Evolutionary conservation across 1,284 basidiomycete genomes (phyloP), one percentile per base, ranked within the genome.

Genomic region (Irpex sp.): DNA sequence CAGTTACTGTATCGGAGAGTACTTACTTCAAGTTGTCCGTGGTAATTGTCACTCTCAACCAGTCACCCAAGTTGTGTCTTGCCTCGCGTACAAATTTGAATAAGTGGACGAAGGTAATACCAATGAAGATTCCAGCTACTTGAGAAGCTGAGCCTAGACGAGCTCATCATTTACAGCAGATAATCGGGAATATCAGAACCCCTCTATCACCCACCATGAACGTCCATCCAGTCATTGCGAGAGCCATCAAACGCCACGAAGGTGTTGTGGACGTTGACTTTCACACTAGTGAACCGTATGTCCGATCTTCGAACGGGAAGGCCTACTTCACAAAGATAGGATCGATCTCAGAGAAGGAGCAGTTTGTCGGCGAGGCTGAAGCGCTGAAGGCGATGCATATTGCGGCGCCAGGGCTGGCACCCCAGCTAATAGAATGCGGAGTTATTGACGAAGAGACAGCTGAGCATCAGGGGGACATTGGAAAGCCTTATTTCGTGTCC

Each of bases 321-420:
- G 70, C 69, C 13, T 92, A 89, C 72, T 90, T 82, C 66, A 85
- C 80, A 56, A 92, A 92, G 71, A 62, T 79, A 7, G 89, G 89
- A 4, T 73, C 75, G 6, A 54, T 74, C 4, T 66, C 65, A 13
- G 87, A 91, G 64, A 72, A 62, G 58, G 89, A 89, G 64, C 92
- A 94, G 68, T 89, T 85, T 67, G 69, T 75, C 0, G 92, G 89
- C 21, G 92, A 95, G 73, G 84, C 83, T n/a, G 85, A 87, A 67
- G 89, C 89, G 4, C 81, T 95, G 54, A 80, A 78, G 62, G 86
- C 83, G 0, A 91, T 94, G 70, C 70, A 78, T 15, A 66, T 69
- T 15, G 90, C 87, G 5, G 87, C 90, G 2, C 88, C 89, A 4
- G 86, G 85, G 0, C 74, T 94, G 15, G 86, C 85, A 1, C 93